Conservation (phyloP, 2,329 filamentous ascomycete genomes). For the Sordariomycetes sp. region DNA sequence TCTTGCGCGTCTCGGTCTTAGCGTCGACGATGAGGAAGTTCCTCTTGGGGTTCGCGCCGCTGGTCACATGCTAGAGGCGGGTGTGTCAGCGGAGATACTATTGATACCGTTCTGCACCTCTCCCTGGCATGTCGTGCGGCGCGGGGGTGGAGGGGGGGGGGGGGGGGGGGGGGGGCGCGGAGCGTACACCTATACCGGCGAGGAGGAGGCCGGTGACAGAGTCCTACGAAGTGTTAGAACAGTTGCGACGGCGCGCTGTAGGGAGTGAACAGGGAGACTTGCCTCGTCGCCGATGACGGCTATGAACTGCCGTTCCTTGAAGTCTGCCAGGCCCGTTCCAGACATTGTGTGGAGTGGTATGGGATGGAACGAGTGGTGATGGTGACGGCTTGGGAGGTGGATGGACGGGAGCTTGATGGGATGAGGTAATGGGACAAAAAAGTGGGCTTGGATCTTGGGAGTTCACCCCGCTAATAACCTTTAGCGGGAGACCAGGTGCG, state of each 20-base stretch:
- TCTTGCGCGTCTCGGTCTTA: constrained; percentile 80
- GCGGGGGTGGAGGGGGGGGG: background rate
- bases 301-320: constrained; percentile 84
- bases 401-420: background rate
- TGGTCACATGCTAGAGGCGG: constrained; percentile 64
- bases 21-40: constrained; percentile 95
- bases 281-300: constrained; percentile 98
- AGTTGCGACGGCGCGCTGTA: background rate
- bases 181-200: constrained; percentile 76
- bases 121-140: background rate
- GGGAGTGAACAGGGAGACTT: constrained; percentile 9
- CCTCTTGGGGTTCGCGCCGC: constrained; percentile 79
- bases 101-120: background rate
- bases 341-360: constrained; percentile 17
- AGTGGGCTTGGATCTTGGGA: background rate
- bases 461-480: background rate
- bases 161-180: background rate
- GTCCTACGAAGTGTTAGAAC: constrained; percentile 45
- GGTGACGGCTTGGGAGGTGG: background rate
- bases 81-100: background rate
- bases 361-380: background rate
- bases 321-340: constrained; percentile 38
- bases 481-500: background rate
- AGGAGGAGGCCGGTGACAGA: constrained; percentile 92
- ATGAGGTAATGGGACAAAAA: background rate